Percentiles rank a stretch among this genome's conserved stretches.
Conservation (phyloP, 2,329 filamentous ascomycete species). For the Pyricularia sp. region DNA sequence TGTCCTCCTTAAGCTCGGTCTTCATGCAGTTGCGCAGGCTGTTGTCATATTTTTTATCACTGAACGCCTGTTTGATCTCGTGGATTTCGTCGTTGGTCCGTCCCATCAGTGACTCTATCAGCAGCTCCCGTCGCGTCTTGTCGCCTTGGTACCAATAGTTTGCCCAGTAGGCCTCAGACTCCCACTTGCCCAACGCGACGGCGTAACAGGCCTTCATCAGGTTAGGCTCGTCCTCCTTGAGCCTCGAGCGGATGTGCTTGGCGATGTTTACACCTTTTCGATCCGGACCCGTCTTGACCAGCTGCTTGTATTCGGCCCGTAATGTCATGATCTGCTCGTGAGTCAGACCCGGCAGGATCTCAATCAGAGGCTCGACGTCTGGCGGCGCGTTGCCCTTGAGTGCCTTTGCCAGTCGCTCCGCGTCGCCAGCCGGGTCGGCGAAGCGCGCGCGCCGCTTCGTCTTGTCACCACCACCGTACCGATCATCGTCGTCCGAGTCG, state of each 20-base stretch:
- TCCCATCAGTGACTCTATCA: conserved; percentile 91
- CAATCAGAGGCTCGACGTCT: conserved; percentile 64
- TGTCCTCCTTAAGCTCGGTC: conserved; percentile 87
- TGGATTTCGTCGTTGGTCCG: conserved; percentile 79
- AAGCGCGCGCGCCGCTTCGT: conserved; percentile 59
- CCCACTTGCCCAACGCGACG: conserved; percentile 81
- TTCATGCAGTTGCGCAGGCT: conserved; percentile 78
- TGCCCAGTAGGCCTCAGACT: conserved; percentile 93
- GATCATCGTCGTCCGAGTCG: conserved; percentile 31
- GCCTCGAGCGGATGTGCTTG: conserved; percentile 69
- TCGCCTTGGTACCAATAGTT: conserved; percentile 96
- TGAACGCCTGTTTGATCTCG: conserved; percentile 79
- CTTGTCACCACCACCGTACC: conserved; percentile 29
- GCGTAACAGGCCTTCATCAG: conserved; percentile 90
- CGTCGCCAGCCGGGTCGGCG: conserved; percentile 76
- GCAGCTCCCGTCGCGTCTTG: conserved; percentile 72
- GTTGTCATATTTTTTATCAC: conserved; percentile 84
- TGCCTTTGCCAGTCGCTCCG: conserved; percentile 64
- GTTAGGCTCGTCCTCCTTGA: conserved; percentile 64
- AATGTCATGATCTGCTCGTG: conserved; percentile 84
- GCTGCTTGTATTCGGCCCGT: conserved; percentile 80
- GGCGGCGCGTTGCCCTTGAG: conserved; percentile 55
- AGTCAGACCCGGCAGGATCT: conserved; percentile 74
- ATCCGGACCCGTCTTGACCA: conserved; percentile 68
- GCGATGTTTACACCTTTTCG: conserved; percentile 76